Evolutionary conservation across 139 green algal species (phyloP).

Genomic region (Micractinium sp.): DNA sequence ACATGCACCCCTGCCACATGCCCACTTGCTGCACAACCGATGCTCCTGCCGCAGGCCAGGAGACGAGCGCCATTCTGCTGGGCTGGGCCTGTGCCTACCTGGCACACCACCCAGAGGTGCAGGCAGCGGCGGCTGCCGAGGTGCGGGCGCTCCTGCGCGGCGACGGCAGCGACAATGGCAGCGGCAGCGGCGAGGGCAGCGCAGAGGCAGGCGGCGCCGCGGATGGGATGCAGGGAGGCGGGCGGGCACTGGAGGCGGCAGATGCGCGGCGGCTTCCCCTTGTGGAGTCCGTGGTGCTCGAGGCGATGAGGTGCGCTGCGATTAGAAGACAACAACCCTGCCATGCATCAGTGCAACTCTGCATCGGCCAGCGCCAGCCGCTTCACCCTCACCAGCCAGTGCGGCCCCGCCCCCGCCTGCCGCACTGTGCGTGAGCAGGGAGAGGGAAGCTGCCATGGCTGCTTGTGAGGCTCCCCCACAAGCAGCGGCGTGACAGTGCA

Average conservation of each 20-base stretch:
- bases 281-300: constrained; percentile 77
- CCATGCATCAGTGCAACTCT: too few relatives aligned
- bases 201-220: too few relatives aligned
- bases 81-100: constrained; percentile 78
- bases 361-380: too few relatives aligned
- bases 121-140: constrained; percentile 57
- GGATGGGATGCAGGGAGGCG: too few relatives aligned
- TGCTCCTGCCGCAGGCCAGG: constrained; percentile 64
- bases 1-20: background rate
- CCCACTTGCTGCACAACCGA: background rate
- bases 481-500: too few relatives aligned
- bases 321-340: too few relatives aligned
- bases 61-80: constrained; percentile 89
- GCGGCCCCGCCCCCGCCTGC: too few relatives aligned
- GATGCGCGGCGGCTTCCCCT: constrained; percentile 49
- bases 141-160: constrained; percentile 18
- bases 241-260: background rate
- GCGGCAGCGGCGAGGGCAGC: constrained; percentile 55
- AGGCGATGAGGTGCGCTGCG: constrained; percentile 69
- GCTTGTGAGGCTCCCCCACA: too few relatives aligned
- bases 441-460: too few relatives aligned
- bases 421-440: too few relatives aligned
- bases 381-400: too few relatives aligned
- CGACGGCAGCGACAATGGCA: background rate
- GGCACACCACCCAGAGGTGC: constrained; percentile 69